These are phyloP conservation scores for Knufia fluminis DNA, from an alignment of 2,329 filamentous ascomycete species.

Conservation along the genomic window DNA sequence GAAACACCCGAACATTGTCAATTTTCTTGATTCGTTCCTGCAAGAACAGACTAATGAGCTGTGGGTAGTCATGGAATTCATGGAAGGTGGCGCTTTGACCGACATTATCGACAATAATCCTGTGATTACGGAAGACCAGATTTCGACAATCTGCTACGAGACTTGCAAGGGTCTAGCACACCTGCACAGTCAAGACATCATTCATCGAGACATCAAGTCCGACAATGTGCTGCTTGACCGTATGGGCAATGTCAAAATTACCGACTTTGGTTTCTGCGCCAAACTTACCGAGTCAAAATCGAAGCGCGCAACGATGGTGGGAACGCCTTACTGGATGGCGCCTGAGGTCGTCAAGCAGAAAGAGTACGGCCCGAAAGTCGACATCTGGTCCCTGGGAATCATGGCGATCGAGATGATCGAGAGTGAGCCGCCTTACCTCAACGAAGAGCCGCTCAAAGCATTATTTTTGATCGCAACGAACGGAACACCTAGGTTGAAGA, in stretches of 20 bases:
- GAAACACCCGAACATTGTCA: constrained; percentile 96
- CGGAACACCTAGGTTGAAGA: constrained; percentile 92
- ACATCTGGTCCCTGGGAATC: constrained; percentile 97
- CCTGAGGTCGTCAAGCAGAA: constrained; percentile 99
- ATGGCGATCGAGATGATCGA: constrained; percentile 99
- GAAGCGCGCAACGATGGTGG: constrained; percentile 98
- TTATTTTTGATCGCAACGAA: constrained; percentile 97
- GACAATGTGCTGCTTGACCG: constrained; percentile 95
- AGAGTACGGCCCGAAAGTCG: constrained; percentile 95
- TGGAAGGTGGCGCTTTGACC: constrained; percentile 95
- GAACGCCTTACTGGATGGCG: constrained; percentile 99
- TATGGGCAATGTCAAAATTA: constrained; percentile 94
- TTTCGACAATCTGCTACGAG: constrained; percentile 94
- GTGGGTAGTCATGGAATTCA: constrained; percentile 99
- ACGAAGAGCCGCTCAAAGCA: constrained; percentile 95
- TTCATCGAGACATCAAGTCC: constrained; percentile 98
- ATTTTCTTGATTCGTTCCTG: constrained; percentile 93
- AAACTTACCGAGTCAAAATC: constrained; percentile 95
- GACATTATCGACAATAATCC: constrained; percentile 98
- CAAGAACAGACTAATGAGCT: constrained; percentile 89
- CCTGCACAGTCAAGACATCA: constrained; percentile 90
- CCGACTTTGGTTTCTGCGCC: constrained; percentile 98
- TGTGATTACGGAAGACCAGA: constrained; percentile 89
- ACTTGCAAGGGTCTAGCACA: constrained; percentile 93
- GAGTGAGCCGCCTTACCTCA: constrained; percentile 92